These are phyloP conservation scores for Magnusiomyces sp. DNA, from an alignment of 1,139 yeast genomes.

Conservation along the genomic window DNA sequence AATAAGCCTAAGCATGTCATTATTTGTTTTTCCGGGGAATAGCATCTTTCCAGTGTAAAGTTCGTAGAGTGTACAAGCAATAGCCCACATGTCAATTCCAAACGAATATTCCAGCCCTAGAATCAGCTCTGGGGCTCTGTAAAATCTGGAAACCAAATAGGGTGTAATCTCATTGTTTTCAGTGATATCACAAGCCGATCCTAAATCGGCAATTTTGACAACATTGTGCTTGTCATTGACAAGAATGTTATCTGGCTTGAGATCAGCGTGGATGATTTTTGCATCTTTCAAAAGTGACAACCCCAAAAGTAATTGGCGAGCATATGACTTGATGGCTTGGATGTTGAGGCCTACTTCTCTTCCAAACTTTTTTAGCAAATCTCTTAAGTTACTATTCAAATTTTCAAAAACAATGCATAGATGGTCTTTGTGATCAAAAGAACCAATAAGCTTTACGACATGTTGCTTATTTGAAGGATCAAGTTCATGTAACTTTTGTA, in stretches of 20 bases:
- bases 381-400: slow-evolving; percentile 68
- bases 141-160: slow-evolving; percentile 79
- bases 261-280: slow-evolving; percentile 76
- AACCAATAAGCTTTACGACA: slow-evolving; percentile 65
- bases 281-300: slow-evolving; percentile 72
- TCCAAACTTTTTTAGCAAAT: slow-evolving; percentile 70
- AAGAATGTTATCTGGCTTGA: slow-evolving; percentile 81
- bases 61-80: slow-evolving; percentile 88
- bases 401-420: slow-evolving; percentile 81
- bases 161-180: slow-evolving; percentile 70
- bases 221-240: slow-evolving; percentile 74
- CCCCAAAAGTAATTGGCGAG: slow-evolving; percentile 70
- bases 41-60: slow-evolving; percentile 73
- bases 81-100: slow-evolving; percentile 82
- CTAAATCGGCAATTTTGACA: slow-evolving; percentile 81
- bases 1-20: slow-evolving; percentile 30
- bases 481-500: slow-evolving; percentile 53
- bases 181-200: slow-evolving; percentile 71
- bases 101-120: slow-evolving; percentile 69
- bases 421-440: slow-evolving; percentile 79
- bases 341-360: slow-evolving; percentile 54
- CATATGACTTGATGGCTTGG: slow-evolving; percentile 73
- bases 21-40: slow-evolving; percentile 58
- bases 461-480: slow-evolving; percentile 57
- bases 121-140: slow-evolving; percentile 87